Conservation (phyloP, 257 asterid genomes). For the Vinca minor region DNA sequence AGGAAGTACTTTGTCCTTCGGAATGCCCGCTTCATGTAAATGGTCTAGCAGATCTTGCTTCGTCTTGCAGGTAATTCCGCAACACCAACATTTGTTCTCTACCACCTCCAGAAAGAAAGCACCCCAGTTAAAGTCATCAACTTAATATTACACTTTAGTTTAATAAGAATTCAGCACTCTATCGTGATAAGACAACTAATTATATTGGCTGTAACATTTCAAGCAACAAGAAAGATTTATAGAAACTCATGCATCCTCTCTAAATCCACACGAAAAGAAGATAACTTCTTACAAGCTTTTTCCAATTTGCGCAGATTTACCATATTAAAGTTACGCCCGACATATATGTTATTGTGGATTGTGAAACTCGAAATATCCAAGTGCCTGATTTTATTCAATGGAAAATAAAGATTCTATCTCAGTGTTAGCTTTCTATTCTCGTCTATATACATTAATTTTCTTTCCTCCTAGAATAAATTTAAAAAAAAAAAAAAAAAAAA, state of each 20-base stretch:
- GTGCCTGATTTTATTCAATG: neutral
- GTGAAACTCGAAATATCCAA: neutral
- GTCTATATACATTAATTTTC: neutral
- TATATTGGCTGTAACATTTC: neutral
- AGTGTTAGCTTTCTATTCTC: neutral
- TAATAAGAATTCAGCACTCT: neutral
- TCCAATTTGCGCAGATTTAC: neutral
- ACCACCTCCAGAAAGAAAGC: slow-evolving; percentile 41
- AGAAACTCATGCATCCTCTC: neutral
- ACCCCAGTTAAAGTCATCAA: slow-evolving; percentile 5
- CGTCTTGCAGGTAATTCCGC: slow-evolving; percentile 33
- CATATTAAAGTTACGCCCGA: neutral
- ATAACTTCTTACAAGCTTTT: neutral
- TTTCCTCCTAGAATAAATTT: neutral
- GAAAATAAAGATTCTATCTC: neutral
- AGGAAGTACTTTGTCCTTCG: slow-evolving; percentile 34
- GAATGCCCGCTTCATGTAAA: slow-evolving; percentile 32
- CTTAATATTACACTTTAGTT: neutral
- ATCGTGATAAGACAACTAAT: neutral
- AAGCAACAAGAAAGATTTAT: neutral
- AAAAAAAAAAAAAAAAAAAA: too few species aligned
- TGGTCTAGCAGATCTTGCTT: slow-evolving; percentile 49
- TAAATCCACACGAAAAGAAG: neutral
- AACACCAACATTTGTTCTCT: slow-evolving; percentile 64
- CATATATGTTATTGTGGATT: neutral